Evolutionary conservation across 2,329 filamentous ascomycete genomes (phyloP), one percentile per base, ranked within the genome.

Genomic region (Fusarium guadeloupense): DNA sequence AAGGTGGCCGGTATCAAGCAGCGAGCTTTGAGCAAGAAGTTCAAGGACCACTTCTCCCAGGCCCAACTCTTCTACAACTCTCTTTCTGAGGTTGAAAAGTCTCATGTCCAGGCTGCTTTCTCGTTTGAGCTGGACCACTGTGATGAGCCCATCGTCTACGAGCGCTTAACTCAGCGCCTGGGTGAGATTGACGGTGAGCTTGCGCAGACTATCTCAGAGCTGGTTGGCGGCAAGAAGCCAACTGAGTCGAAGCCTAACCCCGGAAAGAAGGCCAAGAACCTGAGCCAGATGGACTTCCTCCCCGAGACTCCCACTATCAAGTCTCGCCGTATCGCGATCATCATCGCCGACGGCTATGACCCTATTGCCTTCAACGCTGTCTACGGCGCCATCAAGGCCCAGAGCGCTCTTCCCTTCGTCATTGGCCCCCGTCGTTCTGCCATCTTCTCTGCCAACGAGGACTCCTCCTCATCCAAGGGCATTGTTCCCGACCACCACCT

Each of bases 41-140:
- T 94, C 80, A 83, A 81, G 62, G 90, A 95, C 59, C 90, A 94
- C 72, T 85, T 85, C 75, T 88, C 84, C 43, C 91, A 95, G 73
- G 90, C 91, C 0, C 90, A 93, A 71, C 79, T 94, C 2, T 95
- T 95, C 78, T 94, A 87, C 78, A 94, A 94, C 78, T 93, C 89
- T 14, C 75, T 94, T 64, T 85, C 85, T 0, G 76, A 81, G 0
- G 78, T 85, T 4, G 91, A 94, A 75, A 87, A 90, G 75, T 84
- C 90, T 61, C 88, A 91, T 69, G 69, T 92, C 16, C 80, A 89
- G 73, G 88, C 91, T 66, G 89, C 88, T 0, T 84, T 92, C 43
- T 86, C 89, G 2, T 92, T 92, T 71, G 89, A 92, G 75, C 79
- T 95, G 1, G 90, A 93, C 69, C 91, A 94, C 74, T 95, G 91